phyloP scores from a whole-genome alignment of 257 asterid genomes.

The Nicotiana benthamiana region DNA sequence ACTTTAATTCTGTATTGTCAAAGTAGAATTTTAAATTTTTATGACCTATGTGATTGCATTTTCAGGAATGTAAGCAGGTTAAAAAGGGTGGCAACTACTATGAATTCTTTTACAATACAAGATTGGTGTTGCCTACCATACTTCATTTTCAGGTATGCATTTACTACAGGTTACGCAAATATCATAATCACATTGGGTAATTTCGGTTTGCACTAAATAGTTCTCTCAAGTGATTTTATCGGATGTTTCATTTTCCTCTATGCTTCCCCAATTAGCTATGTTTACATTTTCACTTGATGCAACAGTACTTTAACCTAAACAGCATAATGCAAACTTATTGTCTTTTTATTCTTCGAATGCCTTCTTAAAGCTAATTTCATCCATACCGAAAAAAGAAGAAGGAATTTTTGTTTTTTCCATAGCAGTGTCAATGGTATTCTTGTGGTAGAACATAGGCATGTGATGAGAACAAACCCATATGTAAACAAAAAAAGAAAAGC shows the following conservation, averaged over 20 bases:
- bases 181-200: neutral
- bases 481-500: too few relatives aligned
- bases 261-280: too few relatives aligned
- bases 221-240: too few relatives aligned
- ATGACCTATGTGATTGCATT: neutral
- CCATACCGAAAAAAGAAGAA: neutral
- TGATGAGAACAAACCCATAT: too few relatives aligned
- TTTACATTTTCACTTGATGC: neutral
- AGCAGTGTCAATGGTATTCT: neutral
- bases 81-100: constrained; percentile 47
- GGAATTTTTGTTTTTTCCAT: neutral
- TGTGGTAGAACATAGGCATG: too few relatives aligned
- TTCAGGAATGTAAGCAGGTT: constrained; percentile 36
- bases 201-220: neutral
- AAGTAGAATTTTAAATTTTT: neutral
- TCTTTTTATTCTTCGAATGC: neutral
- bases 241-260: too few relatives aligned
- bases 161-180: neutral
- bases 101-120: constrained; percentile 63
- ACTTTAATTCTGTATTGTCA: neutral
- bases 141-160: constrained; percentile 69
- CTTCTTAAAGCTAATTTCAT: neutral
- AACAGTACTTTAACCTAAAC: neutral
- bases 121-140: constrained; percentile 76
- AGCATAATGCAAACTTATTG: neutral